phyloP scores from a whole-genome alignment of 2,329 filamentous ascomycete species.

The Apiospora koreana region DNA sequence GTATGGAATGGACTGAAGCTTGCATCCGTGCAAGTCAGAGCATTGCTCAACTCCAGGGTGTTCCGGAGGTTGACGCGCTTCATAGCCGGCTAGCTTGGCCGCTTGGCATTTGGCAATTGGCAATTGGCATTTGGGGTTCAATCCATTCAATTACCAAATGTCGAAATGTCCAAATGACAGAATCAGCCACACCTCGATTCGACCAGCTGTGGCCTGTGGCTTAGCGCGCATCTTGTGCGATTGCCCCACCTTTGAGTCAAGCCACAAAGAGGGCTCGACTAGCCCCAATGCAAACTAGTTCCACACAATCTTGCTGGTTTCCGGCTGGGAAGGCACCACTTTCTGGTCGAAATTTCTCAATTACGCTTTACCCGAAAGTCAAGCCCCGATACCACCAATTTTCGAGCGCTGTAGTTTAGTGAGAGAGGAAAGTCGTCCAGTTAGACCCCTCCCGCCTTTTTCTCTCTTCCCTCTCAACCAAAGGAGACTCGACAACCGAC shows the following conservation, averaged over 20 bases:
- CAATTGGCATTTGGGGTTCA: too few relatives aligned
- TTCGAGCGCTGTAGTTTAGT: slow-evolving; percentile 10
- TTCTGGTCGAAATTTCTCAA: slow-evolving; percentile 12
- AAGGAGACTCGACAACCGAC: slow-evolving; percentile 12
- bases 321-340: slow-evolving; percentile 8
- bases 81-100: background rate
- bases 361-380: background rate
- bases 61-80: background rate
- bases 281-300: slow-evolving; percentile 5
- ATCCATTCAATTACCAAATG: too few relatives aligned
- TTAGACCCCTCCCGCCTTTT: slow-evolving; percentile 12
- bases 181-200: background rate
- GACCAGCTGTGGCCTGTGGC: background rate
- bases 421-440: slow-evolving; percentile 10
- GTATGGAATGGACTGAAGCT: background rate
- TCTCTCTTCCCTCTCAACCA: slow-evolving; percentile 2
- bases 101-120: background rate
- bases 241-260: background rate
- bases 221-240: background rate
- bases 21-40: background rate
- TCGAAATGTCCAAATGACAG: too few relatives aligned
- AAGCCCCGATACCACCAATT: slow-evolving; percentile 12
- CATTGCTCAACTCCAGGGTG: background rate
- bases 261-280: slow-evolving; percentile 13
- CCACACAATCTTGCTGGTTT: slow-evolving; percentile 12